phyloP scores from a whole-genome alignment of 116 monocot species.

The Trichopus zeylanicus region DNA sequence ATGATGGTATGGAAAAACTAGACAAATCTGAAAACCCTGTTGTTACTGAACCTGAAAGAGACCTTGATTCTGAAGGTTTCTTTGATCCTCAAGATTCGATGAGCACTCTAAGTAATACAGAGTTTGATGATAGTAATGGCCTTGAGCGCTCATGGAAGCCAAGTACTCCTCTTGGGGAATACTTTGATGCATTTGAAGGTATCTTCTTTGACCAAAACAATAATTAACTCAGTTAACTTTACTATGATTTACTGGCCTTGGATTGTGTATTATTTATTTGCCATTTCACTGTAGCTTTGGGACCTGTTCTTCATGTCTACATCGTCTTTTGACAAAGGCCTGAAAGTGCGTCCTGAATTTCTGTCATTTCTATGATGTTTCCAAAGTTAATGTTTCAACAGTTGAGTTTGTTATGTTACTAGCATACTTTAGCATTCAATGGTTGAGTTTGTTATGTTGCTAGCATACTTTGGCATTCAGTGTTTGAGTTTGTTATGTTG shows the following conservation, averaged over 20 bases:
- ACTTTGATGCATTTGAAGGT: slow-evolving; percentile 73
- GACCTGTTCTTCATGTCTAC: too few species aligned
- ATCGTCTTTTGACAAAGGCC: too few species aligned
- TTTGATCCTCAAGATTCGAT: slow-evolving; percentile 44
- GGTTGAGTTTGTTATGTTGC: too few species aligned
- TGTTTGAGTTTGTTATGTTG: too few species aligned
- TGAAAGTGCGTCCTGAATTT: too few species aligned
- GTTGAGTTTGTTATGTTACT: too few species aligned
- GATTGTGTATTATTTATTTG: too few species aligned
- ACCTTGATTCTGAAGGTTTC: slow-evolving; percentile 40
- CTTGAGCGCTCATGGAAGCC: slow-evolving; percentile 17
- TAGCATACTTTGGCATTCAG: too few species aligned
- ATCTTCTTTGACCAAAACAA: slow-evolving; percentile 4
- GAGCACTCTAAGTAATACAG: slow-evolving; percentile 30
- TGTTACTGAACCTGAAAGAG: slow-evolving; percentile 16
- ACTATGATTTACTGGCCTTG: neutral
- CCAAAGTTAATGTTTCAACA: too few species aligned
- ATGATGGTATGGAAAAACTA: slow-evolving; percentile 5
- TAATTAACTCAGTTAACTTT: neutral
- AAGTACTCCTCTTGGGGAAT: slow-evolving; percentile 40
- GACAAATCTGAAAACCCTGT: slow-evolving; percentile 9
- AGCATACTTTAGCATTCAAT: too few species aligned
- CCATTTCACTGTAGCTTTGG: too few species aligned
- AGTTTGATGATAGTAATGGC: slow-evolving; percentile 24
- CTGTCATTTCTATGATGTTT: too few species aligned